phyloP scores from a whole-genome alignment of 768 basidiomycete species.

The Trametes villosa region DNA sequence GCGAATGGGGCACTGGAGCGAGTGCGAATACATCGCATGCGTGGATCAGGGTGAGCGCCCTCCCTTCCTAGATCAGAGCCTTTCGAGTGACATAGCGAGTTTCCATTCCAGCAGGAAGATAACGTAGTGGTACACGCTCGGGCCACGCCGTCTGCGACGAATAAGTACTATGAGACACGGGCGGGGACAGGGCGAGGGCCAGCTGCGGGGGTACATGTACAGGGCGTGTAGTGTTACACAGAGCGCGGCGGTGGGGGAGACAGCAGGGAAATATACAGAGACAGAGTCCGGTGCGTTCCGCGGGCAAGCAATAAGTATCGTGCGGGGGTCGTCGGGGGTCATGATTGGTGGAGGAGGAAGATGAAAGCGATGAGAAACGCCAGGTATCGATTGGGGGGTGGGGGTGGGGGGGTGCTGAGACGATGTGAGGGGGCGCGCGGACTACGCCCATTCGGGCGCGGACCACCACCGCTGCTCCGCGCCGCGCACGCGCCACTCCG shows the following conservation, averaged over 20 bases:
- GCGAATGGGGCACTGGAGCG: too few relatives aligned
- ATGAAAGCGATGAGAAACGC: neutral
- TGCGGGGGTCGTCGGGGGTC: neutral
- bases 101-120: neutral
- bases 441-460: conserved; percentile 48
- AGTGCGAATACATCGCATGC: too few relatives aligned
- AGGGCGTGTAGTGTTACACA: conserved; percentile 9
- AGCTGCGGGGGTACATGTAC: conserved; percentile 10
- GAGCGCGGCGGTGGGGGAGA: neutral
- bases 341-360: neutral
- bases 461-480: conserved; percentile 78
- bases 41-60: too few relatives aligned
- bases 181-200: neutral
- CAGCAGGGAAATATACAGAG: neutral
- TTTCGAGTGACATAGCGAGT: too few relatives aligned
- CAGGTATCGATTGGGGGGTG: neutral
- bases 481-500: conserved; percentile 77
- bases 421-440: neutral
- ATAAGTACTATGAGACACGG: neutral
- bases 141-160: neutral
- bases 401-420: neutral
- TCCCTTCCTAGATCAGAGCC: too few relatives aligned
- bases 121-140: conserved; percentile 5
- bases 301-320: conserved; percentile 2
- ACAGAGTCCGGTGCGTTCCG: neutral